phyloP scores from a whole-genome alignment of 305 asterid genomes.

The Fraxinus greggii region DNA sequence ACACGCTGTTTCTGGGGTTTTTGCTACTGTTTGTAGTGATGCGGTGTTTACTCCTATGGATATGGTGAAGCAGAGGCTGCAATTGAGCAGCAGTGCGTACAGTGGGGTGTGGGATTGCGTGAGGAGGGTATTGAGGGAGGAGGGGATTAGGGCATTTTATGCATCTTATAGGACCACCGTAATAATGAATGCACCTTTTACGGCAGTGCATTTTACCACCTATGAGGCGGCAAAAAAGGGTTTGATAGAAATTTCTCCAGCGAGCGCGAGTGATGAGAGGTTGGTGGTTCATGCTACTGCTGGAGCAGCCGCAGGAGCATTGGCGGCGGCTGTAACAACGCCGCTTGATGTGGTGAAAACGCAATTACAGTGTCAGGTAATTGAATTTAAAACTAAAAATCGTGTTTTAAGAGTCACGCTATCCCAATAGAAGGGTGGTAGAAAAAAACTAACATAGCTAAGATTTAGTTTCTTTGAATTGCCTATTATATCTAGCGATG shows the following conservation, averaged over 20 bases:
- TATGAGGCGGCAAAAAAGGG: constrained; percentile 50
- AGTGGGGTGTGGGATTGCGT: constrained; percentile 47
- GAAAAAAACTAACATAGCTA: background rate
- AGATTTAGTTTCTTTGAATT: background rate
- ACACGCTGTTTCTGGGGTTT: constrained; percentile 46
- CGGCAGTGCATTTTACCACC: constrained; percentile 51
- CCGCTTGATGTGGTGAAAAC: background rate
- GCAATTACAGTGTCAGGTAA: background rate
- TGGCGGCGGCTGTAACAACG: constrained; percentile 30
- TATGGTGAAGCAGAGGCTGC: constrained; percentile 50
- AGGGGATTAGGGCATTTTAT: constrained; percentile 45
- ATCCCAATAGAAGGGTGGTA: background rate
- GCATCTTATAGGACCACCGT: constrained; percentile 49
- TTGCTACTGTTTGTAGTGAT: constrained; percentile 49
- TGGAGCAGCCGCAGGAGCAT: constrained; percentile 52
- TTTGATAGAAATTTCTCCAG: constrained; percentile 36
- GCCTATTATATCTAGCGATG: background rate
- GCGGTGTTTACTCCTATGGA: constrained; percentile 59
- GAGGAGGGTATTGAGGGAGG: constrained; percentile 41
- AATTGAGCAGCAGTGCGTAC: constrained; percentile 40
- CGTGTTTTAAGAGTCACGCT: background rate
- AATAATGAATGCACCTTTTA: constrained; percentile 52
- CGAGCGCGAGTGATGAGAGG: constrained; percentile 37
- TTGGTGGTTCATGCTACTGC: constrained; percentile 50
- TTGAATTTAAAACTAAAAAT: background rate